These are phyloP conservation scores for Eragrostis tef DNA, from an alignment of 202 grass and related monocot genomes.

Conservation along the genomic window DNA sequence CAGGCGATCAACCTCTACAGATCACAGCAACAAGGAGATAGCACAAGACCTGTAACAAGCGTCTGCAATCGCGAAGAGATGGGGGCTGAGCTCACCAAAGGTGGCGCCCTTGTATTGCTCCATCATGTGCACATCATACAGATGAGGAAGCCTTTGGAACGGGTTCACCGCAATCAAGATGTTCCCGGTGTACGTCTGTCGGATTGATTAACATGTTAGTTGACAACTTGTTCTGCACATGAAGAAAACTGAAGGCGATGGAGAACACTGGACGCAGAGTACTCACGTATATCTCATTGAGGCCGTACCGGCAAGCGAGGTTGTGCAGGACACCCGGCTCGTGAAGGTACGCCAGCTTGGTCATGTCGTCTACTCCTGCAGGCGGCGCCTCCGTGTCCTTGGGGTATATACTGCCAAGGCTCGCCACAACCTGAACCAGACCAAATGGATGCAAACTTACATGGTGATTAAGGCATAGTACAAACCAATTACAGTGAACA, in stretches of 20 bases:
- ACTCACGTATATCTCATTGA: constrained; percentile 97
- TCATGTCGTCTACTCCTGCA: constrained; percentile 95
- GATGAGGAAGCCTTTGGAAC: constrained; percentile 81
- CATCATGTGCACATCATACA: constrained; percentile 95
- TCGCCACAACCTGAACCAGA: constrained; percentile 63
- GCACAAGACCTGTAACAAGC: constrained; percentile 76
- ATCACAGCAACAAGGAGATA: neutral
- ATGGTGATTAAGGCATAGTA: neutral
- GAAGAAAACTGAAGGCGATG: neutral
- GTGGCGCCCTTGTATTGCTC: constrained; percentile 92
- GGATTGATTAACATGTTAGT: neutral
- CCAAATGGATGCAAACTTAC: neutral
- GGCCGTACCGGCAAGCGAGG: constrained; percentile 61
- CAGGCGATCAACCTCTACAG: neutral
- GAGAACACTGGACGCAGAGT: neutral
- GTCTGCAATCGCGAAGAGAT: constrained; percentile 87
- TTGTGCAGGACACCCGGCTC: constrained; percentile 87
- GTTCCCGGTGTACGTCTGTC: constrained; percentile 93
- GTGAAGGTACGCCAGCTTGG: constrained; percentile 95
- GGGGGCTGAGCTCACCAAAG: constrained; percentile 91
- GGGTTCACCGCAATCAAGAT: constrained; percentile 97
- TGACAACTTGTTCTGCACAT: neutral
- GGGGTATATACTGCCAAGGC: constrained; percentile 71
- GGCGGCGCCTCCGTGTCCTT: constrained; percentile 84
- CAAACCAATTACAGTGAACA: neutral